phyloP scores from a whole-genome alignment of 139 green algal genomes.

The Spirogloea muscicola region DNA sequence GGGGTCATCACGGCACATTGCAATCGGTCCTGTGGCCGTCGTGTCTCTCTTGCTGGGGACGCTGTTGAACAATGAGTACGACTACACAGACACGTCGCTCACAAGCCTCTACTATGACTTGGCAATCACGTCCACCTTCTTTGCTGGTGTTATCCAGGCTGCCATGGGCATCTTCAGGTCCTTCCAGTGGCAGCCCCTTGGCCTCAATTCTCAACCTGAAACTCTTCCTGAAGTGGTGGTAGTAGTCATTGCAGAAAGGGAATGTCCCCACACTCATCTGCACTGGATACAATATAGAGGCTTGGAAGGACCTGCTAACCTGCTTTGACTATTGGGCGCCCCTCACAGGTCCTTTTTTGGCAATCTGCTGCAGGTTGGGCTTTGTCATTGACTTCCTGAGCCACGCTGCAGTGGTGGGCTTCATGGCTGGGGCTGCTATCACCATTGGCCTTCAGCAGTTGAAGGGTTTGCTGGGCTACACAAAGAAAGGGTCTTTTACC shows the following conservation, averaged over 20 bases:
- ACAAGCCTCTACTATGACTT: conserved; percentile 20
- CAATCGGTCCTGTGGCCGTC: conserved; percentile 34
- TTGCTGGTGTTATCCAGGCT: conserved; percentile 36
- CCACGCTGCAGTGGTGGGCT: conserved; percentile 41
- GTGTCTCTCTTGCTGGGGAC: conserved; percentile 34
- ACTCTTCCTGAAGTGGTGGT: too few species aligned
- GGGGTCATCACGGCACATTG: conserved; percentile 38
- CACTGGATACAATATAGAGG: too few species aligned
- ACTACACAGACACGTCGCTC: conserved; percentile 16
- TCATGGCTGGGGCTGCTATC: conserved; percentile 43
- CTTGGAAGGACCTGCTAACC: too few species aligned
- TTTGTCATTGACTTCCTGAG: conserved; percentile 52
- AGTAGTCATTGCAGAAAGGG: too few species aligned
- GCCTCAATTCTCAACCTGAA: too few species aligned
- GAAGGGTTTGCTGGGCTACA: conserved; percentile 47
- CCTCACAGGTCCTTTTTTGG: too few species aligned
- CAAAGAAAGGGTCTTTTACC: conserved; percentile 32
- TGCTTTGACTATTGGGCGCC: too few species aligned
- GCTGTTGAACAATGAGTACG: conserved; percentile 1
- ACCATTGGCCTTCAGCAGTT: conserved; percentile 46
- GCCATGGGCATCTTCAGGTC: conserved; percentile 28
- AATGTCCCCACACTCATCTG: too few species aligned
- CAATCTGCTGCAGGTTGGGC: conserved; percentile 37
- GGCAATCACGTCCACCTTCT: conserved; percentile 32
- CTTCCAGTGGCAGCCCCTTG: too few species aligned